phyloP scores from a whole-genome alignment of 2,329 filamentous ascomycete species.

The Esteya vermicola region DNA sequence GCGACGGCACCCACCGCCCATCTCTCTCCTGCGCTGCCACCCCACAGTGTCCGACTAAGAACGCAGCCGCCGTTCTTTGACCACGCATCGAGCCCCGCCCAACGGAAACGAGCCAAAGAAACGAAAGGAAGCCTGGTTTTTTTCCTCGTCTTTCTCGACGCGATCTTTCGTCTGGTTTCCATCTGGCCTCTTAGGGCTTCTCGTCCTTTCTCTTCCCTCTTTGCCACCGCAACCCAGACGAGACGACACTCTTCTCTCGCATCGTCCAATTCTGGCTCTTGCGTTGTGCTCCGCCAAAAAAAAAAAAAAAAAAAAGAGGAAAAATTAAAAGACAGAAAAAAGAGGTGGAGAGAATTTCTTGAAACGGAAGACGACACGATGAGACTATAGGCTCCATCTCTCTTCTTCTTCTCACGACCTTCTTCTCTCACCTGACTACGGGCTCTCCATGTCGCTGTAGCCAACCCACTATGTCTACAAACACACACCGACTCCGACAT shows the following conservation, averaged over 20 bases:
- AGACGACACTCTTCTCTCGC: too few relatives aligned
- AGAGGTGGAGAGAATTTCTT: too few relatives aligned
- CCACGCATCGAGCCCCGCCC: not conserved
- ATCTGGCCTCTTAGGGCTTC: not conserved
- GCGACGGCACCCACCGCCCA: too few relatives aligned
- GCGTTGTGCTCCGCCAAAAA: too few relatives aligned
- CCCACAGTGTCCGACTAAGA: not conserved
- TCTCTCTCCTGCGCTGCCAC: not conserved
- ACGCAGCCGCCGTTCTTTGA: not conserved
- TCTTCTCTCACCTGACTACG: not conserved
- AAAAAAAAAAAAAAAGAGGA: too few relatives aligned
- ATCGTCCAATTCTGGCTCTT: too few relatives aligned
- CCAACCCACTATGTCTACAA: constrained; percentile 1
- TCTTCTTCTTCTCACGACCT: not conserved
- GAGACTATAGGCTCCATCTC: too few relatives aligned
- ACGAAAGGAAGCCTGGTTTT: not conserved
- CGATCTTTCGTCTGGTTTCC: too few relatives aligned
- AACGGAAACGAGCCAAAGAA: not conserved
- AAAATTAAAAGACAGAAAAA: too few relatives aligned
- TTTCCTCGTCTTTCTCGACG: not conserved
- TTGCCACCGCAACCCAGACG: too few relatives aligned
- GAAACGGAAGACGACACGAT: too few relatives aligned
- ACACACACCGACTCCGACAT: not conserved
- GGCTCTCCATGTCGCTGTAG: not conserved
- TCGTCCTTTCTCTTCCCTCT: not conserved